phyloP scores from a whole-genome alignment of 352 stramenopile species.

The Plasmopara halstedii region DNA sequence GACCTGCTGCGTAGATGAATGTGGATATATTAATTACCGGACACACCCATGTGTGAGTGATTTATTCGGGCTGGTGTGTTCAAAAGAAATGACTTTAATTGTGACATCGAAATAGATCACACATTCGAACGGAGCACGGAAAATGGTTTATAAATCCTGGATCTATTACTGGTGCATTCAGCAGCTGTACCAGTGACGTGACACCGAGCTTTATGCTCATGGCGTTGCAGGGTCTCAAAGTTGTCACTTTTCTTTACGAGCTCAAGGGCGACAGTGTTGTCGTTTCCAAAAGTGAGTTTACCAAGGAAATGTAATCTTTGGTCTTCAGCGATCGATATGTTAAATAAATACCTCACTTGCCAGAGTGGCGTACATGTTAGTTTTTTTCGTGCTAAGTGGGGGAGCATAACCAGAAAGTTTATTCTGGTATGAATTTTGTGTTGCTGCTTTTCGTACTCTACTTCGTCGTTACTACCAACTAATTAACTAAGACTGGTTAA shows the following conservation, averaged over 20 bases:
- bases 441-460: constrained; percentile 18
- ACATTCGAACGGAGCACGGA: constrained; percentile 90
- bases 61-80: neutral
- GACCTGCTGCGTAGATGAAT: too few species aligned
- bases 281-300: constrained; percentile 87
- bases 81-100: neutral
- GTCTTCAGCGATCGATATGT: constrained; percentile 1
- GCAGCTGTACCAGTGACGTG: constrained; percentile 59
- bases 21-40: constrained; percentile 97
- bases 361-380: too few species aligned
- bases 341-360: neutral
- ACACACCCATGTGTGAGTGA: constrained; percentile 90
- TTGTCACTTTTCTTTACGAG: constrained; percentile 97
- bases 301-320: constrained; percentile 46
- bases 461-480: constrained; percentile 5
- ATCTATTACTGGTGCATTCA: constrained; percentile 96
- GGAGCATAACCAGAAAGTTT: constrained; percentile 15
- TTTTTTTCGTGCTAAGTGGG: constrained; percentile 17
- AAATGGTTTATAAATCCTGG: constrained; percentile 97
- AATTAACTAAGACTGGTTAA: constrained; percentile 27
- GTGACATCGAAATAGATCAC: constrained; percentile 31
- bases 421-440: constrained; percentile 17
- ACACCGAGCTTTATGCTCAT: constrained; percentile 97
- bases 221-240: constrained; percentile 94
- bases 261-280: constrained; percentile 75